Percentiles rank a stretch among this genome's conserved stretches.
phyloP scores from a whole-genome alignment of 108 stramenopile genomes.

The Conticribra guillardii region DNA sequence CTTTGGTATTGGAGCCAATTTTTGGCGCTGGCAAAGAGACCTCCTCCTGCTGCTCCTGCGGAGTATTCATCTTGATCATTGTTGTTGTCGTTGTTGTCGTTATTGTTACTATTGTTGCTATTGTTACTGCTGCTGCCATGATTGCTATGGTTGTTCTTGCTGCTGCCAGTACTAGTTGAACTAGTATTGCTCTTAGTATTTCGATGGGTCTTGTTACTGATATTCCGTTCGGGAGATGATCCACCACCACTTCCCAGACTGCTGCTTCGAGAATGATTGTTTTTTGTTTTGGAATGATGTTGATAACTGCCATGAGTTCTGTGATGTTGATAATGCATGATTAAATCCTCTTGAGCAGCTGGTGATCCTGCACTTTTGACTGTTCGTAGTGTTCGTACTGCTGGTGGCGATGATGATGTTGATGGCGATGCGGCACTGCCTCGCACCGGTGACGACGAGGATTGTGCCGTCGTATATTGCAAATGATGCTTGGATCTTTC shows the following conservation, averaged over 20 bases:
- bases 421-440: neutral
- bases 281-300: neutral
- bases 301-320: neutral
- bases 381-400: too few relatives aligned
- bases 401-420: too few relatives aligned
- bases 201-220: too few relatives aligned
- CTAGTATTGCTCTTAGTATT: too few relatives aligned
- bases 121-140: neutral
- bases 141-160: neutral
- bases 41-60: constrained; percentile 1
- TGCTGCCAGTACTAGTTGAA: too few relatives aligned
- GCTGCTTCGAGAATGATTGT: neutral
- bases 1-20: constrained; percentile 48
- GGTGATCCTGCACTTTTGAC: too few relatives aligned
- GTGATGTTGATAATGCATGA: constrained; percentile 13
- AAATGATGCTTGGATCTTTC: constrained; percentile 16
- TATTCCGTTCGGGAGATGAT: too few relatives aligned
- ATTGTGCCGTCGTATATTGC: constrained; percentile 2
- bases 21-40: constrained; percentile 36
- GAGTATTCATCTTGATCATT: constrained; percentile 1
- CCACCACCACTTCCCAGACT: constrained; percentile 1
- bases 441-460: neutral
- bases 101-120: neutral
- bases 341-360: neutral
- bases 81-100: constrained; percentile 1